A percentile compares a stretch with the other conserved stretches of the same genome.
Conservation (phyloP, 2,329 filamentous ascomycete species). For the Talaromyces sp. region DNA sequence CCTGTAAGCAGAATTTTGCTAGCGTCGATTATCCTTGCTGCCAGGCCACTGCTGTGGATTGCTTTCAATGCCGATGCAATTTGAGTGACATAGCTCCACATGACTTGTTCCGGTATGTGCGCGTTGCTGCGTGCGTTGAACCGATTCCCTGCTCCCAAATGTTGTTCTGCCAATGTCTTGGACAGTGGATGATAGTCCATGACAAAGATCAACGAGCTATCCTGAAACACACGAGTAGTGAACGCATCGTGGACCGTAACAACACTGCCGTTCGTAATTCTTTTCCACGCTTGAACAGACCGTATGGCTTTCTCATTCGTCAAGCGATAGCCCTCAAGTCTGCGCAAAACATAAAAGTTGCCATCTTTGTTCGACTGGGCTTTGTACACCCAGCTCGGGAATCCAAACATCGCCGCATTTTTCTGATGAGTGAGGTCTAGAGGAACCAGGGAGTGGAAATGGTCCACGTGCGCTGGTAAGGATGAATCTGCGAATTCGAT, state of each 20-base stretch:
- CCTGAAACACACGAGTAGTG: slow-evolving; percentile 86
- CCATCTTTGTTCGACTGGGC: slow-evolving; percentile 85
- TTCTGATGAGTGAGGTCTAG: slow-evolving; percentile 79
- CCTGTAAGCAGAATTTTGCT: slow-evolving; percentile 88
- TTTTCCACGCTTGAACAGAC: slow-evolving; percentile 83
- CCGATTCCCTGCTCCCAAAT: slow-evolving; percentile 47
- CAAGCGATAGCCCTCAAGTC: slow-evolving; percentile 83
- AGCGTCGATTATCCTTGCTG: slow-evolving; percentile 78
- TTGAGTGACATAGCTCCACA: slow-evolving; percentile 93
- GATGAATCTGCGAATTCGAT: slow-evolving; percentile 53
- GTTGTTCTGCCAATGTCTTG: slow-evolving; percentile 81
- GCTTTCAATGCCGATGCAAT: slow-evolving; percentile 82
- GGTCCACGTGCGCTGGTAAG: slow-evolving; percentile 71
- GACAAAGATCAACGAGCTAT: slow-evolving; percentile 90
- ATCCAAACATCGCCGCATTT: slow-evolving; percentile 75
- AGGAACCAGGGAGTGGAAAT: slow-evolving; percentile 89
- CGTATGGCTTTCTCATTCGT: slow-evolving; percentile 87
- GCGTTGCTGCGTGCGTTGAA: slow-evolving; percentile 39
- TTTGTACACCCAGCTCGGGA: slow-evolving; percentile 93
- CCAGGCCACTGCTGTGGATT: slow-evolving; percentile 76
- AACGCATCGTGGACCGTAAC: slow-evolving; percentile 90
- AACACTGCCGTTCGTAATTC: slow-evolving; percentile 73
- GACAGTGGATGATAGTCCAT: slow-evolving; percentile 90
- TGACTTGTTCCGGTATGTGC: slow-evolving; percentile 64
- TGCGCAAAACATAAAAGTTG: slow-evolving; percentile 78